A percentile compares a stretch with the other conserved stretches of the same genome.
These are phyloP conservation scores for Phytophthora nicotianae DNA, from an alignment of 352 stramenopile species.

Conservation along the genomic window DNA sequence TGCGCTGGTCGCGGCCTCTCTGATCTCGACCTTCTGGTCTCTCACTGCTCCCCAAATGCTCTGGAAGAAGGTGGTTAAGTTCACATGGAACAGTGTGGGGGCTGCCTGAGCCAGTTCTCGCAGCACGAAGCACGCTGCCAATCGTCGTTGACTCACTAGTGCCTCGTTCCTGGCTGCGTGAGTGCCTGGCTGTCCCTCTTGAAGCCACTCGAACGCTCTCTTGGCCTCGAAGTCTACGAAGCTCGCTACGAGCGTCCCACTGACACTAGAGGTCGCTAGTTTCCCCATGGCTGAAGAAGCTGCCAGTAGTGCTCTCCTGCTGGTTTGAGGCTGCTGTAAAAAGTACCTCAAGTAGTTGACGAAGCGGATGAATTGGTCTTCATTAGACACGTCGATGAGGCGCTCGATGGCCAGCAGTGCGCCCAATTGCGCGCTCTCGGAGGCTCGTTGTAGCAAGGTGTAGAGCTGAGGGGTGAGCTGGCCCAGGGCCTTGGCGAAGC, in stretches of 20 bases:
- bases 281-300: conserved; percentile 83
- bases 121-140: conserved; percentile 87
- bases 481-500: conserved; percentile 75
- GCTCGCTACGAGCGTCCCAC: conserved; percentile 84
- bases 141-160: conserved; percentile 73
- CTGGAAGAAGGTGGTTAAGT: conserved; percentile 93
- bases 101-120: conserved; percentile 86
- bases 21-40: conserved; percentile 77
- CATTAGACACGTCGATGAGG: conserved; percentile 82
- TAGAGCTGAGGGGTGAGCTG: conserved; percentile 84
- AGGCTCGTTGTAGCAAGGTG: conserved; percentile 59
- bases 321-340: conserved; percentile 73
- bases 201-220: conserved; percentile 90
- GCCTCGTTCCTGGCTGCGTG: conserved; percentile 55
- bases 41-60: conserved; percentile 89
- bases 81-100: conserved; percentile 91
- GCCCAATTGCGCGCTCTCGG: conserved; percentile 75
- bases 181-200: conserved; percentile 33
- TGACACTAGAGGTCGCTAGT: conserved; percentile 81
- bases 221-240: conserved; percentile 94
- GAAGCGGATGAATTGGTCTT: conserved; percentile 91
- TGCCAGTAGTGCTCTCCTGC: conserved; percentile 60
- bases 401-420: conserved; percentile 76
- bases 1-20: conserved; percentile 81
- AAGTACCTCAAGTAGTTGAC: conserved; percentile 91